A percentile compares a stretch with the other conserved stretches of the same genome.
phyloP scores from a whole-genome alignment of 805 yeast species.

The Brettanomyces anomalus region DNA sequence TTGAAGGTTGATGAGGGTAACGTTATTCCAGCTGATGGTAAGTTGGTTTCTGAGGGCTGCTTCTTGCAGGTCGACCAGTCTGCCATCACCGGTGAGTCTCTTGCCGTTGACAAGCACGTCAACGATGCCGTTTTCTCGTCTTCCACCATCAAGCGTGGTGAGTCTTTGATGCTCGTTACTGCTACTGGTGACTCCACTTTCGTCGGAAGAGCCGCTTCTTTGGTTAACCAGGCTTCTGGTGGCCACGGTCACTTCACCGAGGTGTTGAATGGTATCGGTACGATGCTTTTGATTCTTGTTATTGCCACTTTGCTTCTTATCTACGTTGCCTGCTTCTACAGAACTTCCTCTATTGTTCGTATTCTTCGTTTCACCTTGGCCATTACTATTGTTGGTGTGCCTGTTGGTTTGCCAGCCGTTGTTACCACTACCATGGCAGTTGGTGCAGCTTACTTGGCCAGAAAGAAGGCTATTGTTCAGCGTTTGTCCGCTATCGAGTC shows the following conservation, averaged over 20 bases:
- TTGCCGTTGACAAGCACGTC: slow-evolving; percentile 79
- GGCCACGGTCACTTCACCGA: slow-evolving; percentile 91
- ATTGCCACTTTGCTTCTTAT: slow-evolving; percentile 72
- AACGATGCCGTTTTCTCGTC: slow-evolving; percentile 82
- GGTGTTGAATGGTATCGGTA: slow-evolving; percentile 91
- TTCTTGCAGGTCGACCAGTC: slow-evolving; percentile 86
- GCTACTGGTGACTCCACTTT: slow-evolving; percentile 89
- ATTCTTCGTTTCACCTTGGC: slow-evolving; percentile 83
- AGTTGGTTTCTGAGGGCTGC: slow-evolving; percentile 71
- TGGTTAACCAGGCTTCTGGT: slow-evolving; percentile 80
- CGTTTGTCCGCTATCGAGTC: slow-evolving; percentile 90
- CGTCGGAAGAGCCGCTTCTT: slow-evolving; percentile 90
- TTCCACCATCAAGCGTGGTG: slow-evolving; percentile 87
- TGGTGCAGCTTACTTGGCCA: slow-evolving; percentile 94
- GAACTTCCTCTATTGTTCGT: slow-evolving; percentile 69
- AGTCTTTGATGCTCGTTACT: slow-evolving; percentile 80
- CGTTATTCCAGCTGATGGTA: slow-evolving; percentile 88
- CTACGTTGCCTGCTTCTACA: slow-evolving; percentile 85
- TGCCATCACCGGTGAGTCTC: slow-evolving; percentile 89
- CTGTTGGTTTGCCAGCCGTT: slow-evolving; percentile 94
- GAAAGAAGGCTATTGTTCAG: slow-evolving; percentile 90
- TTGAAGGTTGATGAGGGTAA: slow-evolving; percentile 86
- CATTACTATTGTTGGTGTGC: slow-evolving; percentile 89
- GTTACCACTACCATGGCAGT: slow-evolving; percentile 96
- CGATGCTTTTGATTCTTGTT: slow-evolving; percentile 73